phyloP scores from a whole-genome alignment of 805 yeast species.

The Dipodascus albidus region DNA sequence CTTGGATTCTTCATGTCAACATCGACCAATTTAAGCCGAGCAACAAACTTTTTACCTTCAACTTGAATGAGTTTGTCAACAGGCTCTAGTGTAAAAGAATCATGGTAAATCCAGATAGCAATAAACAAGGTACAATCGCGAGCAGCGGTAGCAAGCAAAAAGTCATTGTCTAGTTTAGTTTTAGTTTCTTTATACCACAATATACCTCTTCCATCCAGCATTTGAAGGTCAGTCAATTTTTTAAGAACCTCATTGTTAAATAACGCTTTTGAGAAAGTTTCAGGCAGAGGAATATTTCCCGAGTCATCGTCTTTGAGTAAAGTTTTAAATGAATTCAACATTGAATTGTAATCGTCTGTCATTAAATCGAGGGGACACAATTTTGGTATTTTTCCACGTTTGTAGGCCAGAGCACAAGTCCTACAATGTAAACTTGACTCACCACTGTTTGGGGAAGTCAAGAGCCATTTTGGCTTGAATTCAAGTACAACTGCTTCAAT shows the following conservation, averaged over 20 bases:
- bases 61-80: slow-evolving; percentile 15
- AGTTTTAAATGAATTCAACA: slow-evolving; percentile 3
- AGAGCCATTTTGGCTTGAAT: slow-evolving; percentile 54
- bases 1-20: slow-evolving; percentile 37
- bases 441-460: slow-evolving; percentile 33
- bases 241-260: slow-evolving; percentile 11
- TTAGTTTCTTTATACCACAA: slow-evolving; percentile 8
- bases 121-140: slow-evolving; percentile 47
- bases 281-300: slow-evolving; percentile 5
- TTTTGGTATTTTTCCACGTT: slow-evolving; percentile 22
- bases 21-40: slow-evolving; percentile 37
- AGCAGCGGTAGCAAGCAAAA: slow-evolving; percentile 40
- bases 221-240: slow-evolving; percentile 22
- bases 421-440: slow-evolving; percentile 33
- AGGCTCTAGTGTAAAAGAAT: slow-evolving; percentile 1
- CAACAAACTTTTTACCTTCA: slow-evolving; percentile 8
- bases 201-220: slow-evolving; percentile 20
- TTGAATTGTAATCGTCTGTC: slow-evolving; percentile 23
- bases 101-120: slow-evolving; percentile 21
- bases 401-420: slow-evolving; percentile 41
- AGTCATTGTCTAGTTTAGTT: slow-evolving; percentile 28
- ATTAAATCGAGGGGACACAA: slow-evolving; percentile 40
- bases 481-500: slow-evolving; percentile 29
- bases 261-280: slow-evolving; percentile 12
- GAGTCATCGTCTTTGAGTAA: slow-evolving; percentile 3